A percentile compares a stretch with the other conserved stretches of the same genome.
These are phyloP conservation scores for Aspergillus persii DNA, from an alignment of 2,329 filamentous ascomycete genomes.

Conservation along the genomic window DNA sequence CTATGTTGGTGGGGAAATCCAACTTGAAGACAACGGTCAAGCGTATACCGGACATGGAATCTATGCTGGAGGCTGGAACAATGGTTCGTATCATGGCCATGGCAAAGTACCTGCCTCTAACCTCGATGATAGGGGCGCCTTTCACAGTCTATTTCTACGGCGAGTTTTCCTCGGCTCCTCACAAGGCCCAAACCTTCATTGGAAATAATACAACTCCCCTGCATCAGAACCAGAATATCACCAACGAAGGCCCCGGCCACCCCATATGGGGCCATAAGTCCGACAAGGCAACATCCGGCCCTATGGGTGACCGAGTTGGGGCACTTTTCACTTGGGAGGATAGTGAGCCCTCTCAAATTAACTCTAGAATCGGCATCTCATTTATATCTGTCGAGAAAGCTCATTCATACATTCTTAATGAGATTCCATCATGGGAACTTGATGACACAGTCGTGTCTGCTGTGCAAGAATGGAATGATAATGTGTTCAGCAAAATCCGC, in stretches of 20 bases:
- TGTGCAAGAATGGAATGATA: conserved; percentile 57
- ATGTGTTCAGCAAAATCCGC: conserved; percentile 50
- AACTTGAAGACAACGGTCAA: conserved; percentile 37
- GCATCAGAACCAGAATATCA: conserved; percentile 22
- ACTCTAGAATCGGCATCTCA: conserved; percentile 64
- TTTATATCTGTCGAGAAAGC: conserved; percentile 65
- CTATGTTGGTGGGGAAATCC: conserved; percentile 43
- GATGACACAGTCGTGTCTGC: conserved; percentile 52
- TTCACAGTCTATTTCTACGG: conserved; percentile 48
- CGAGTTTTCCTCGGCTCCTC: conserved; percentile 39
- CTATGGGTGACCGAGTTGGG: conserved; percentile 55
- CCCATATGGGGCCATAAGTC: conserved; percentile 51
- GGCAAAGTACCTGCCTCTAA: not conserved
- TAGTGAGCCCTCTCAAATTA: conserved; percentile 49
- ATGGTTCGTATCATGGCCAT: conserved; percentile 24
- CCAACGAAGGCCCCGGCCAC: conserved; percentile 58
- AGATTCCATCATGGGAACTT: conserved; percentile 65
- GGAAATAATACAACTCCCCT: conserved; percentile 27
- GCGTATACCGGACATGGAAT: conserved; percentile 49
- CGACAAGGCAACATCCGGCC: conserved; percentile 55
- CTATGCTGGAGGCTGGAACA: conserved; percentile 48
- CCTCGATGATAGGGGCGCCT: conserved; percentile 26
- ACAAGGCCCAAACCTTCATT: conserved; percentile 38
- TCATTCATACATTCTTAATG: conserved; percentile 61
- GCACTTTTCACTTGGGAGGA: conserved; percentile 60